Conservation (phyloP, 257 asterid genomes). For the Fraxinus excelsior region DNA sequence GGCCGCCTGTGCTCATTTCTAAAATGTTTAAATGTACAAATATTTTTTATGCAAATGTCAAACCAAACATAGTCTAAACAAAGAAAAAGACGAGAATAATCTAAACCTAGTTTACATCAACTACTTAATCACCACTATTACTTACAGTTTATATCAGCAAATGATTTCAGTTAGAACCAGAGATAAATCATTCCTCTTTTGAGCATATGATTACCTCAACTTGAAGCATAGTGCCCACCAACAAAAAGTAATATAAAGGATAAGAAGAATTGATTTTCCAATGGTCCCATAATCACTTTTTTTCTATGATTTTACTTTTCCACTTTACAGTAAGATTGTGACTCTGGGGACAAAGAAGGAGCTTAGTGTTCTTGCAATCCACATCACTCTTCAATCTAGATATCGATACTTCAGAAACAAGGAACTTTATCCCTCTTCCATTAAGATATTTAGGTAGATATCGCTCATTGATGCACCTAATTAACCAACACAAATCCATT, state of each 20-base stretch:
- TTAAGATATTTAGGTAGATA: not conserved
- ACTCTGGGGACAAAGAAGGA: constrained; percentile 17
- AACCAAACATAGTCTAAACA: no score
- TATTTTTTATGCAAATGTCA: no score
- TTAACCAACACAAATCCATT: not conserved
- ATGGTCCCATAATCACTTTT: constrained; percentile 29
- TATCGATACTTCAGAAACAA: constrained; percentile 9
- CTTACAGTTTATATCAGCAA: not conserved
- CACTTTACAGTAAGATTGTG: constrained; percentile 15
- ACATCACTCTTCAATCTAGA: constrained; percentile 2
- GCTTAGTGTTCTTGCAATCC: constrained; percentile 16
- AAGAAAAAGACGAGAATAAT: no score
- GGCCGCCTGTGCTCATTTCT: no score
- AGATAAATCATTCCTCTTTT: constrained; percentile 21
- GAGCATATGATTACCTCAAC: constrained; percentile 23
- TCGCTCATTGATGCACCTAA: not conserved
- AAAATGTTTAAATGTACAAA: no score
- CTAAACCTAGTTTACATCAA: no score
- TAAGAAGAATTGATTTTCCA: constrained; percentile 9
- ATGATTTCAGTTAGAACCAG: constrained; percentile 28
- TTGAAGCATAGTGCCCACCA: constrained; percentile 28
- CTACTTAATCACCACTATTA: not conserved
- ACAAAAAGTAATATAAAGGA: constrained; percentile 18
- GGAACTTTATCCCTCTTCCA: not conserved
- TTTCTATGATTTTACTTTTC: constrained; percentile 7